Evolutionary conservation across 208 protist genomes (phyloP).

Genomic region (Leishmania lainsoni): DNA sequence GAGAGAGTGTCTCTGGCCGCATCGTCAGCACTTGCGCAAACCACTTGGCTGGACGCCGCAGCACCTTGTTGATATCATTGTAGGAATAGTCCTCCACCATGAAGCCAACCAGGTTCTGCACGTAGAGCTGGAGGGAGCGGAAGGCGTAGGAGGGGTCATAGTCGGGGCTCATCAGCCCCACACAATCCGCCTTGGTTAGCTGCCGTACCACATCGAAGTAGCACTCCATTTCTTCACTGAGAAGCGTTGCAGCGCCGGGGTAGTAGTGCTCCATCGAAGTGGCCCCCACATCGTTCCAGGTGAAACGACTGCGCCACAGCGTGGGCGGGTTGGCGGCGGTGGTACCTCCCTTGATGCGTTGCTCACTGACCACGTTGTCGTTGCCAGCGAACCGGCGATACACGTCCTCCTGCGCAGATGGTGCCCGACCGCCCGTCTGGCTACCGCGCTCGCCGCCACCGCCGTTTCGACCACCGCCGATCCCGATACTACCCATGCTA

Average conservation of each 20-base stretch:
- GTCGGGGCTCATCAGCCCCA: constrained; percentile 56
- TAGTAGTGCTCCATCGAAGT: constrained; percentile 89
- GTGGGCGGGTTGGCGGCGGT: constrained; percentile 33
- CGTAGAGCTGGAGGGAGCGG: constrained; percentile 72
- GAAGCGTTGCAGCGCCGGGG: constrained; percentile 65
- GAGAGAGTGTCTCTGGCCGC: constrained; percentile 72
- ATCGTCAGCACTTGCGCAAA: constrained; percentile 81
- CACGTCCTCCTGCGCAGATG: constrained; percentile 19
- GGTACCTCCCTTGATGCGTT: constrained; percentile 62
- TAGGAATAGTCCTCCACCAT: constrained; percentile 84
- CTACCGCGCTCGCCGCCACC: not conserved
- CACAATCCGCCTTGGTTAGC: constrained; percentile 65
- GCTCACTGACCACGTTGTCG: constrained; percentile 69
- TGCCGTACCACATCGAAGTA: constrained; percentile 60
- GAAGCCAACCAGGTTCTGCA: constrained; percentile 85
- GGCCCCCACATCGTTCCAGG: constrained; percentile 72
- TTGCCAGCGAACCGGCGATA: constrained; percentile 64
- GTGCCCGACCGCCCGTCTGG: not conserved
- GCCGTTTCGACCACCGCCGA: not conserved
- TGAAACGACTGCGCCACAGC: constrained; percentile 68
- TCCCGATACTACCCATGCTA: constrained; percentile 8
- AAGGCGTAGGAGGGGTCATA: constrained; percentile 73
- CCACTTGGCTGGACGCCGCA: constrained; percentile 72
- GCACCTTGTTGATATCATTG: constrained; percentile 86
- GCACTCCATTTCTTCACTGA: constrained; percentile 76